A percentile compares a stretch with the other conserved stretches of the same genome.
These are phyloP conservation scores for Aspergillus funiculosus DNA, from an alignment of 495 filamentous ascomycete species.

Conservation along the genomic window DNA sequence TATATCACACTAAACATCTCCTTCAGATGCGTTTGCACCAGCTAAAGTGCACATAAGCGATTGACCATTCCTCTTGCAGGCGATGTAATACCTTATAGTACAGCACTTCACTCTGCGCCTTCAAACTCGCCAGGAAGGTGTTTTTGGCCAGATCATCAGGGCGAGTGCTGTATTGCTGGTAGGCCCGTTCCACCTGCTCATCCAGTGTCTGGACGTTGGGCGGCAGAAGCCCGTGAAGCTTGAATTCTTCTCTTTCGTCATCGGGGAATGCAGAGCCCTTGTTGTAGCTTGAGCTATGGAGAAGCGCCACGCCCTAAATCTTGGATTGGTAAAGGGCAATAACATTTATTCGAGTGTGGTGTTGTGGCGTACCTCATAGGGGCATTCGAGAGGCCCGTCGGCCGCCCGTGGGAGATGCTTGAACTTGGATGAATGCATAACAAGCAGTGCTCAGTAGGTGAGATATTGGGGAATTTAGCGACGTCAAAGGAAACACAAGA, in stretches of 20 bases:
- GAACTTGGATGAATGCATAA: constrained; percentile 38
- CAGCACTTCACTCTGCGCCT: constrained; percentile 75
- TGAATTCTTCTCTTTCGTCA: constrained; percentile 63
- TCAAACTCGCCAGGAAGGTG: constrained; percentile 74
- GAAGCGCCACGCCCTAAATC: background rate
- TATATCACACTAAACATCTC: constrained; percentile 90
- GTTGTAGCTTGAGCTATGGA: constrained; percentile 39
- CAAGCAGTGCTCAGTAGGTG: no score
- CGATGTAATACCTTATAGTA: constrained; percentile 54
- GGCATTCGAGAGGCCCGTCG: constrained; percentile 43
- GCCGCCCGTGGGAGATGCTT: constrained; percentile 57
- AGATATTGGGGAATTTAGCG: no score
- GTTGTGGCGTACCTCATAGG: constrained; percentile 24
- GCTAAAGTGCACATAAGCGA: constrained; percentile 25
- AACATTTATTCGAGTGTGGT: background rate
- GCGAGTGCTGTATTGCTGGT: constrained; percentile 66
- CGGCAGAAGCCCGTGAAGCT: constrained; percentile 66
- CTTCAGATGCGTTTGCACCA: constrained; percentile 61
- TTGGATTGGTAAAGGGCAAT: background rate
- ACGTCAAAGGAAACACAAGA: no score
- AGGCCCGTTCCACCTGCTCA: constrained; percentile 70
- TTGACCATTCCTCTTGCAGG: background rate
- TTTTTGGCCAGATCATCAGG: constrained; percentile 65
- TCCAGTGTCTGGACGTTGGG: constrained; percentile 70
- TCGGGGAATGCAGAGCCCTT: constrained; percentile 74